These are phyloP conservation scores for Musa itinerans DNA, from an alignment of 176 grass and related monocot species.

Conservation along the genomic window DNA sequence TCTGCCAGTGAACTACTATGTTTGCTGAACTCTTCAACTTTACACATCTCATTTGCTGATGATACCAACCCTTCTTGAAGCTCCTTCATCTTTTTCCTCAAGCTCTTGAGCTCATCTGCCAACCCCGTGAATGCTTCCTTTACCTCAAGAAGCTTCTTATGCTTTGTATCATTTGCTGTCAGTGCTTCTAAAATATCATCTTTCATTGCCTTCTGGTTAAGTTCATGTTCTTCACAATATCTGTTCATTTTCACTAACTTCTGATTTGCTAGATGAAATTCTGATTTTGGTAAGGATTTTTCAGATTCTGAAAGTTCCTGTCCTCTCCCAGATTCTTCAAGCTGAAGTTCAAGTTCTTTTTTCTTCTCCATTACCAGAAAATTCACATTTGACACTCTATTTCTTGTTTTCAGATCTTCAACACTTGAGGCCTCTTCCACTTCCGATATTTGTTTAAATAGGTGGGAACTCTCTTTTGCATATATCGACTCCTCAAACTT, in stretches of 20 bases:
- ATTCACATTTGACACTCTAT: conserved; percentile 11
- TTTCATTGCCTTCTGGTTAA: conserved; percentile 38
- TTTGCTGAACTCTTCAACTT: conserved; percentile 58
- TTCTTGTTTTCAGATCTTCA: background rate
- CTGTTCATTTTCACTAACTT: conserved; percentile 42
- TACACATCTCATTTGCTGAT: conserved; percentile 40
- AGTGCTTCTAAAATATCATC: conserved; percentile 50
- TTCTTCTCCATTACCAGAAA: conserved; percentile 23
- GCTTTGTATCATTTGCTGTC: conserved; percentile 35
- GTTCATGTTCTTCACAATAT: conserved; percentile 63
- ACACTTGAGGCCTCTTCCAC: conserved; percentile 8
- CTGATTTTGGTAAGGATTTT: conserved; percentile 25
- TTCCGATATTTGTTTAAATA: conserved; percentile 28
- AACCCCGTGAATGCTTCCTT: conserved; percentile 35
- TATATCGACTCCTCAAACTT: conserved; percentile 35
- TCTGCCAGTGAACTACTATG: conserved; percentile 52
- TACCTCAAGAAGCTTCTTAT: conserved; percentile 53
- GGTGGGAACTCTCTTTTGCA: conserved; percentile 31
- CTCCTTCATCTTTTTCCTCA: conserved; percentile 48
- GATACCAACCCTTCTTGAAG: conserved; percentile 38
- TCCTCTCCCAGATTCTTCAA: conserved; percentile 22
- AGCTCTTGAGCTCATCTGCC: conserved; percentile 43
- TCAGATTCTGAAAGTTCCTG: conserved; percentile 26
- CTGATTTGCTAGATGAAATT: conserved; percentile 21
- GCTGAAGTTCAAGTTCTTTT: conserved; percentile 24